Conservation (phyloP, 2,329 filamentous ascomycete species). For the Drechslerella coelobrocha region DNA sequence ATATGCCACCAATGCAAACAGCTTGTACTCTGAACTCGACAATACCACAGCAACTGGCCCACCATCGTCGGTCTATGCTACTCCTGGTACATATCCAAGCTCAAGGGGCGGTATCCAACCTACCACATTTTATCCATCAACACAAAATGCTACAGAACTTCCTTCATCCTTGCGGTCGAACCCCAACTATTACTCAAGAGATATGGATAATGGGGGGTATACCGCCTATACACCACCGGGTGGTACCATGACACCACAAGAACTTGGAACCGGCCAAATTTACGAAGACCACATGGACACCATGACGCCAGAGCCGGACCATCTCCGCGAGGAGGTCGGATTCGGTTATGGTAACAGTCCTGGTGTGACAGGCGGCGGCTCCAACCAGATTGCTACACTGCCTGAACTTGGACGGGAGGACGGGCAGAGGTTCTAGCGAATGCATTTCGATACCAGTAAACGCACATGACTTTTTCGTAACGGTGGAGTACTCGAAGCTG, state of each 20-base stretch:
- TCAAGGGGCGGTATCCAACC: conserved; percentile 20
- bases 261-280: conserved; percentile 9
- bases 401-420: conserved; percentile 43
- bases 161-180: conserved; percentile 5
- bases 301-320: conserved; percentile 15
- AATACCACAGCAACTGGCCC: conserved; percentile 13
- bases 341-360: conserved; percentile 45
- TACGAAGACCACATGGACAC: conserved; percentile 17
- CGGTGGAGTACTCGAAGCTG: too few relatives aligned
- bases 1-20: conserved; percentile 33
- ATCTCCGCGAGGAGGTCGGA: conserved; percentile 32
- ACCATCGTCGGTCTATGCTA: conserved; percentile 11
- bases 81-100: conserved; percentile 31
- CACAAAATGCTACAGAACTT: conserved; percentile 21
- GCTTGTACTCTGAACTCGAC: conserved; percentile 44
- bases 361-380: conserved; percentile 37
- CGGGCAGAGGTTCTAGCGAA: conserved; percentile 27
- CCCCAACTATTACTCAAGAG: conserved; percentile 36
- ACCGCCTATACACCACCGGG: conserved; percentile 3
- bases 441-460: background rate
- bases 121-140: conserved; percentile 35
- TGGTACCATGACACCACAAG: conserved; percentile 32
- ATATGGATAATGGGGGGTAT: conserved; percentile 32
- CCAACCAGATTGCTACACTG: conserved; percentile 39
- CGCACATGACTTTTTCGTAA: too few relatives aligned